Evolutionary conservation across 2,329 filamentous ascomycete species (phyloP).

Genomic region (Cladophialophora psammophila): DNA sequence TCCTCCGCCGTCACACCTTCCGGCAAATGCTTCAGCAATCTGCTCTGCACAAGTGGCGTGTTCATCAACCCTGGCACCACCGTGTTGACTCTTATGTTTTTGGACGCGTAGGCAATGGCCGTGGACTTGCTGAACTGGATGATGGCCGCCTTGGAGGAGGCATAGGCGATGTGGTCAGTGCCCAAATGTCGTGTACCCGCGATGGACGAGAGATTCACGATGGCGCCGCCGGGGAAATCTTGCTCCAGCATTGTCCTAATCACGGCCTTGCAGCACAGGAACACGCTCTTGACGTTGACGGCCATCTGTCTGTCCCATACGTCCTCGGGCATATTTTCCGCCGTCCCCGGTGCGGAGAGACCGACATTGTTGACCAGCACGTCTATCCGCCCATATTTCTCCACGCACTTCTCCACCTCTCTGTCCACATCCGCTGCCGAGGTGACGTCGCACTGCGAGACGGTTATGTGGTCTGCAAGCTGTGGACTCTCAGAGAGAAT

Average conservation of each 20-base stretch:
- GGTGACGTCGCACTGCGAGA: conserved; percentile 54
- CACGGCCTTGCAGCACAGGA: conserved; percentile 60
- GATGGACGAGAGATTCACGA: conserved; percentile 61
- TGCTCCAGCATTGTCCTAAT: conserved; percentile 64
- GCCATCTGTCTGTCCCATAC: conserved; percentile 60
- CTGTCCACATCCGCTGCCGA: conserved; percentile 58
- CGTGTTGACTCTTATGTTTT: conserved; percentile 60
- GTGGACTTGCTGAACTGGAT: conserved; percentile 60
- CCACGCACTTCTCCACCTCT: conserved; percentile 59
- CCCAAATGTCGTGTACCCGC: conserved; percentile 61
- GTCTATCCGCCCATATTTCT: conserved; percentile 62
- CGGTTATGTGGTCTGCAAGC: neutral
- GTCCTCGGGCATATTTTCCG: conserved; percentile 55
- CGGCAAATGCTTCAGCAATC: neutral
- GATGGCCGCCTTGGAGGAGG: conserved; percentile 60
- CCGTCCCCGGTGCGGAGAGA: conserved; percentile 58
- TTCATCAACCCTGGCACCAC: conserved; percentile 66
- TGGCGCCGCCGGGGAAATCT: conserved; percentile 43
- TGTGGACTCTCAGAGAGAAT: neutral
- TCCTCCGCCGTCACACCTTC: neutral
- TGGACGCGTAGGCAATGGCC: conserved; percentile 52
- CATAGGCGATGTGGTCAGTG: conserved; percentile 63
- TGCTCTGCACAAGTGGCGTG: conserved; percentile 58
- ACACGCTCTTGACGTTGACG: conserved; percentile 64
- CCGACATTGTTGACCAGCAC: conserved; percentile 67